Conservation (phyloP, 2,329 filamentous ascomycete genomes). For the Capronia americana region DNA sequence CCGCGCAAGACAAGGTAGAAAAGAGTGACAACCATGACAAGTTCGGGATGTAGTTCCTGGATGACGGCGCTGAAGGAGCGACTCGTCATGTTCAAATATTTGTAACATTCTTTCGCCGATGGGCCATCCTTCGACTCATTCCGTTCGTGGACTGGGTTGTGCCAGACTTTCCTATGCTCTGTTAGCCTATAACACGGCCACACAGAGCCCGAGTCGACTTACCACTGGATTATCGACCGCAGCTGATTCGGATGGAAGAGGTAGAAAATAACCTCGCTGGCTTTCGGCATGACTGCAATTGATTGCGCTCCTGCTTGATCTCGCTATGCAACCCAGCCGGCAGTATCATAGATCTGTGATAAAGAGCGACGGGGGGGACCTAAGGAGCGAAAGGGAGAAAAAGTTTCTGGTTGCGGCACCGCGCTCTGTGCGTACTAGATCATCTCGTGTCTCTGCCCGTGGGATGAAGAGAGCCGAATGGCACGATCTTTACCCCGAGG, state of each 20-base stretch:
- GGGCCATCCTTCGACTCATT: conserved; percentile 75
- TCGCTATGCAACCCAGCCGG: not conserved
- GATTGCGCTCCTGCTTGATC: conserved; percentile 6
- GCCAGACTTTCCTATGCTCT: conserved; percentile 83
- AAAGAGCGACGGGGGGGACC: conserved; percentile 20
- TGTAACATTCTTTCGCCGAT: conserved; percentile 81
- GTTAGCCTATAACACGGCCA: conserved; percentile 10
- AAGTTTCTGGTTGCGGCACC: not conserved
- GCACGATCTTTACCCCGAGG: conserved; percentile 25
- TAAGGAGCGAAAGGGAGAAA: conserved; percentile 6
- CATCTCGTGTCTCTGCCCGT: conserved; percentile 21
- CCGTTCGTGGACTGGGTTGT: conserved; percentile 88
- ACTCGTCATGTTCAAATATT: conserved; percentile 84
- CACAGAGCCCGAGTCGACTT: conserved; percentile 42
- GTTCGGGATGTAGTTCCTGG: conserved; percentile 91
- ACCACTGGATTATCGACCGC: conserved; percentile 89
- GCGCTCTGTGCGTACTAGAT: conserved; percentile 19
- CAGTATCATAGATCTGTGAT: not conserved
- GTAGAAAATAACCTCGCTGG: conserved; percentile 69
- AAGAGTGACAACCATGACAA: conserved; percentile 83
- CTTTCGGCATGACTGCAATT: conserved; percentile 48
- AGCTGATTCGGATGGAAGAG: conserved; percentile 77
- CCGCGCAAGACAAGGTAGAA: conserved; percentile 94
- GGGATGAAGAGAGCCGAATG: conserved; percentile 28
- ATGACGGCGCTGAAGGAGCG: conserved; percentile 94